Evolutionary conservation across 352 stramenopile species (phyloP).

Genomic region (Pythium rhizo-oryzae): DNA sequence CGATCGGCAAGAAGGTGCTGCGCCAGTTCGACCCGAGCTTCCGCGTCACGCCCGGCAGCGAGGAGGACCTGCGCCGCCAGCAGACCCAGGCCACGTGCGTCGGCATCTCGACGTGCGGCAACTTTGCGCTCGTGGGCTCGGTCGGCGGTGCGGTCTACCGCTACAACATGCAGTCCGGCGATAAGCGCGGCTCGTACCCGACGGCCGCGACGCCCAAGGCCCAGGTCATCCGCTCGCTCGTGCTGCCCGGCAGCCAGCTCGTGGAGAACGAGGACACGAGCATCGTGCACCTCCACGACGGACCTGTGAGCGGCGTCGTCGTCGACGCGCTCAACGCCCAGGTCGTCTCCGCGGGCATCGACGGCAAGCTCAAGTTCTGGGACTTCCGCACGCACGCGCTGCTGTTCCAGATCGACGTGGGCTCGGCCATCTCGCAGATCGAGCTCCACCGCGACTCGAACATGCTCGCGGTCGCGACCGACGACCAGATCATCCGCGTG

Average conservation of each 20-base stretch:
- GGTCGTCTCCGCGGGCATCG: conserved; percentile 84
- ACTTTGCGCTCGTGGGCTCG: conserved; percentile 94
- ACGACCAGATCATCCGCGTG: conserved; percentile 88
- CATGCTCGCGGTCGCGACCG: conserved; percentile 85
- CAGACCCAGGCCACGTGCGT: conserved; percentile 73
- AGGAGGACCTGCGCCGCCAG: conserved; percentile 63
- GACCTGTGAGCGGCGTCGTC: conserved; percentile 82
- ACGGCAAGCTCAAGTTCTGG: conserved; percentile 92
- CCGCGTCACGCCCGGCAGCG: conserved; percentile 55
- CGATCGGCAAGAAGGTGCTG: conserved; percentile 94
- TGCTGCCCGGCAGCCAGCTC: conserved; percentile 51
- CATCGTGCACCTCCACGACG: conserved; percentile 56
- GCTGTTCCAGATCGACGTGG: conserved; percentile 69
- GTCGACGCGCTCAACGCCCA: conserved; percentile 88
- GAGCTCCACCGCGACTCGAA: conserved; percentile 88
- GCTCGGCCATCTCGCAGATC: conserved; percentile 77
- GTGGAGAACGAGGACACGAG: conserved; percentile 41
- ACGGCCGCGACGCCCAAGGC: conserved; percentile 69
- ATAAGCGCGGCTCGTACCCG: conserved; percentile 91
- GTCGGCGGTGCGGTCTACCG: conserved; percentile 92
- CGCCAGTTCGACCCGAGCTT: conserved; percentile 84
- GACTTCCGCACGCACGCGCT: conserved; percentile 81
- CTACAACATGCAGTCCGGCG: conserved; percentile 97
- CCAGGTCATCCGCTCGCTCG: conserved; percentile 67
- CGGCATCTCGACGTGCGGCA: conserved; percentile 91